Evolutionary conservation across 2,329 filamentous ascomycete genomes (phyloP).

Genomic region (Arachnomyces sp.): DNA sequence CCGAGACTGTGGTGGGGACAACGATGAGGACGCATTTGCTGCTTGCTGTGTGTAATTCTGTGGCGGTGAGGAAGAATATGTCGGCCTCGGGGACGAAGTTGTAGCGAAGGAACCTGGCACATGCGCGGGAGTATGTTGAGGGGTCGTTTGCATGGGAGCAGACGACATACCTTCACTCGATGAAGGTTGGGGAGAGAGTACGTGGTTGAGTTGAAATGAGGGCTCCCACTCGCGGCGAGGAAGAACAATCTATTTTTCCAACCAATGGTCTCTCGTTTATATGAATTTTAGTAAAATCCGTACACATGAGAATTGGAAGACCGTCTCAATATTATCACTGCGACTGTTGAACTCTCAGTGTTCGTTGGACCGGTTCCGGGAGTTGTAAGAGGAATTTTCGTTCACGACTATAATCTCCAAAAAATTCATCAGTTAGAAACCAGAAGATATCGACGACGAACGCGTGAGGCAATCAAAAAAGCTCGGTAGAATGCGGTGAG

Average conservation of each 20-base stretch:
- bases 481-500: too few relatives aligned
- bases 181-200: not conserved
- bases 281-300: slow-evolving; percentile 5
- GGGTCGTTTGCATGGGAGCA: slow-evolving; percentile 55
- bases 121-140: slow-evolving; percentile 47
- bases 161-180: slow-evolving; percentile 50
- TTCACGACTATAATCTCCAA: too few relatives aligned
- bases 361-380: not conserved
- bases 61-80: slow-evolving; percentile 42
- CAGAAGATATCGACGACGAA: too few relatives aligned
- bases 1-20: slow-evolving; percentile 37
- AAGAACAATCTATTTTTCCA: slow-evolving; percentile 1
- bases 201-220: too few relatives aligned
- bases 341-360: slow-evolving; percentile 1
- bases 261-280: slow-evolving; percentile 13
- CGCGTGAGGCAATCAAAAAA: too few relatives aligned
- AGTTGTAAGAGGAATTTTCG: too few relatives aligned
- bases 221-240: slow-evolving; percentile 9
- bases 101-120: slow-evolving; percentile 37
- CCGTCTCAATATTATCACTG: slow-evolving; percentile 1
- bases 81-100: too few relatives aligned
- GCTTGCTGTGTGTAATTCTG: slow-evolving; percentile 50
- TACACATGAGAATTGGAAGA: not conserved
- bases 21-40: slow-evolving; percentile 31
- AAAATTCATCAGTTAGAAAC: too few relatives aligned